Percentiles rank a stretch among this genome's conserved stretches.
These are phyloP conservation scores for Nannizziopsis barbatae DNA, from an alignment of 2,329 filamentous ascomycete genomes.

Conservation along the genomic window DNA sequence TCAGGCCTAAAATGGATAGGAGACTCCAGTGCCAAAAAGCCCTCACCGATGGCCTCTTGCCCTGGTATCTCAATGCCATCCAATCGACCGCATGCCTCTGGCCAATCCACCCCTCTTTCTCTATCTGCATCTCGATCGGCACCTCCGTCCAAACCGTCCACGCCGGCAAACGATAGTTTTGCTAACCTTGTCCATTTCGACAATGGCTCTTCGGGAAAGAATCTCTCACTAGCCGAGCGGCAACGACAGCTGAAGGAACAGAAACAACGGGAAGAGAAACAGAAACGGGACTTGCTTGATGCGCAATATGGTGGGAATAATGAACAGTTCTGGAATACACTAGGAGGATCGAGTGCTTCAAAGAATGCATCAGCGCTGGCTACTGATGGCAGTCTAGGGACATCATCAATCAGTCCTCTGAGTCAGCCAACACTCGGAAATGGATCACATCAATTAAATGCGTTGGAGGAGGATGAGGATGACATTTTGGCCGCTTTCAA, in stretches of 20 bases:
- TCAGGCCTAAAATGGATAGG: slow-evolving; percentile 37
- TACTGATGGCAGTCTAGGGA: background rate
- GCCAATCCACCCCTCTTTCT: slow-evolving; percentile 34
- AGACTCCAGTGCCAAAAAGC: slow-evolving; percentile 26
- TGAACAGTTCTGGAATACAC: slow-evolving; percentile 61
- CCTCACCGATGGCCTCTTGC: slow-evolving; percentile 28
- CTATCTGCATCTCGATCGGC: slow-evolving; percentile 23
- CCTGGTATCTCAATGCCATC: slow-evolving; percentile 28
- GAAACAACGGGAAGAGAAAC: slow-evolving; percentile 61
- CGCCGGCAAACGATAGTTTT: slow-evolving; percentile 45
- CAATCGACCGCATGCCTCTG: slow-evolving; percentile 31
- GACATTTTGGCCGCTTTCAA: slow-evolving; percentile 54
- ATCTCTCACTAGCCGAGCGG: slow-evolving; percentile 55
- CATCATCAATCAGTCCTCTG: slow-evolving; percentile 36
- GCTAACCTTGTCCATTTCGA: slow-evolving; percentile 53
- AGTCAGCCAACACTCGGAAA: background rate
- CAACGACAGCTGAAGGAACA: slow-evolving; percentile 65
- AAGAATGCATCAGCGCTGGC: slow-evolving; percentile 25
- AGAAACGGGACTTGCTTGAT: slow-evolving; percentile 59
- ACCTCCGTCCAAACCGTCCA: slow-evolving; percentile 31
- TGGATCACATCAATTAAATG: background rate
- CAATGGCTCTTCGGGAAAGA: slow-evolving; percentile 44
- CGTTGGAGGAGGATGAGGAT: slow-evolving; percentile 37
- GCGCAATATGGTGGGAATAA: slow-evolving; percentile 60
- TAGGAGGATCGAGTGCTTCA: slow-evolving; percentile 41